phyloP scores from a whole-genome alignment of 352 stramenopile species.

The Pythium monospermum region DNA sequence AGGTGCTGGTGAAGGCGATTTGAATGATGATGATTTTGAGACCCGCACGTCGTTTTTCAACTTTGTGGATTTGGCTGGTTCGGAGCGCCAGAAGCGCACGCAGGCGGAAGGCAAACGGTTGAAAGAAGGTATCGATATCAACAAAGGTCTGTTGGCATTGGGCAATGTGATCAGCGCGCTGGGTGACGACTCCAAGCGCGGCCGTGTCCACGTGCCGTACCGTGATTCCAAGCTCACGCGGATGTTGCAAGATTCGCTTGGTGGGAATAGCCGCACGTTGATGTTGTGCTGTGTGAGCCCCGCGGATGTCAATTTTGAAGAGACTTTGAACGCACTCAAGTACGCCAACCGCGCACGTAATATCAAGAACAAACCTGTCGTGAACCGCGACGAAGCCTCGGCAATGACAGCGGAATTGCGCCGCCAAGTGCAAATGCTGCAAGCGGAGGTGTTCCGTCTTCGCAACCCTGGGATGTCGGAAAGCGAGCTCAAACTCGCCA shows the following conservation, averaged over 20 bases:
- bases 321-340: slow-evolving; percentile 90
- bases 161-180: slow-evolving; percentile 98
- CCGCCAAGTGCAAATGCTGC: slow-evolving; percentile 73
- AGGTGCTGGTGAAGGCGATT: slow-evolving; percentile 29
- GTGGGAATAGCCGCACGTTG: slow-evolving; percentile 89
- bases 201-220: slow-evolving; percentile 92
- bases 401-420: slow-evolving; percentile 67
- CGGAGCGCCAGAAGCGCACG: slow-evolving; percentile 94
- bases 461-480: slow-evolving; percentile 78
- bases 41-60: slow-evolving; percentile 87
- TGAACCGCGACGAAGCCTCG: slow-evolving; percentile 81
- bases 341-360: slow-evolving; percentile 90
- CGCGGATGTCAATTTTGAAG: slow-evolving; percentile 87
- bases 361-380: slow-evolving; percentile 87
- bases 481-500: slow-evolving; percentile 65
- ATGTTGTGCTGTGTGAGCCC: slow-evolving; percentile 92
- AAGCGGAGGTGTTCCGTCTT: slow-evolving; percentile 77
- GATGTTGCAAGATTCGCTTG: slow-evolving; percentile 91
- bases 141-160: slow-evolving; percentile 96
- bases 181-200: slow-evolving; percentile 87
- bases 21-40: slow-evolving; percentile 61
- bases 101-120: slow-evolving; percentile 88
- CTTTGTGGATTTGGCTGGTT: slow-evolving; percentile 90
- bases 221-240: slow-evolving; percentile 93
- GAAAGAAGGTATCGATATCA: slow-evolving; percentile 98